Evolutionary conservation across 2,329 filamentous ascomycete species (phyloP).

Genomic region (Alternaria tenuissima): DNA sequence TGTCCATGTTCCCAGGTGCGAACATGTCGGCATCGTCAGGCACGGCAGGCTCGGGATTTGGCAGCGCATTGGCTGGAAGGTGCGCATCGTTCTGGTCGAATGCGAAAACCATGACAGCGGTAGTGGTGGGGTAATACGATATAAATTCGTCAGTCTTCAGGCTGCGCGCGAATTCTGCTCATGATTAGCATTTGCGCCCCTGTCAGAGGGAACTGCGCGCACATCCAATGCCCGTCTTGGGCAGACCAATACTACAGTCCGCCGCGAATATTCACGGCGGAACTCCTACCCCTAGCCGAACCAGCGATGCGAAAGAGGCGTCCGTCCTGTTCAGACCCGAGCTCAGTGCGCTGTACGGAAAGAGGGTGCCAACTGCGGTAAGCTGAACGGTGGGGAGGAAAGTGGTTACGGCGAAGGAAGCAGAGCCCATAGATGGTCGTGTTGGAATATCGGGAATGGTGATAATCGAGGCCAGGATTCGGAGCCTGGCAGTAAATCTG

Average conservation of each 20-base stretch:
- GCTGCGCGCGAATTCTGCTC: slow-evolving; percentile 27
- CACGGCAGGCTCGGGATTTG: slow-evolving; percentile 9
- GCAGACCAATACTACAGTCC: slow-evolving; percentile 57
- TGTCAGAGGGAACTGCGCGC: slow-evolving; percentile 23
- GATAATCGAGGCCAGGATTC: slow-evolving; percentile 40
- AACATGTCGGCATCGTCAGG: slow-evolving; percentile 27
- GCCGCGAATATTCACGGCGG: slow-evolving; percentile 59
- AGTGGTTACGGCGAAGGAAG: slow-evolving; percentile 45
- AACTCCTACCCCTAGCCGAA: slow-evolving; percentile 59
- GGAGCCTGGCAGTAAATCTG: slow-evolving; percentile 35
- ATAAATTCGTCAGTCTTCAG: slow-evolving; percentile 17
- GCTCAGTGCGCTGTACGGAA: slow-evolving; percentile 46
- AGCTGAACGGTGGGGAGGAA: slow-evolving; percentile 40
- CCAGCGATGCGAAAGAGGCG: slow-evolving; percentile 57
- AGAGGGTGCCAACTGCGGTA: slow-evolving; percentile 46
- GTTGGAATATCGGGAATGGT: slow-evolving; percentile 29
- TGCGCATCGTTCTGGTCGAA: slow-evolving; percentile 48
- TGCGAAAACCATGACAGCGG: slow-evolving; percentile 44
- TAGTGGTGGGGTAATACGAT: slow-evolving; percentile 17
- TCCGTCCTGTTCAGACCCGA: slow-evolving; percentile 52
- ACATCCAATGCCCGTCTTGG: slow-evolving; percentile 35
- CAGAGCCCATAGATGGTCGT: slow-evolving; percentile 57
- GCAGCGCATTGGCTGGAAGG: slow-evolving; percentile 25
- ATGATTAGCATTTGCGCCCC: slow-evolving; percentile 33
- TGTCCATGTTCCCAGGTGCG: slow-evolving; percentile 34